phyloP scores from a whole-genome alignment of 176 grass and related monocot genomes.

The Zoysia japonica region DNA sequence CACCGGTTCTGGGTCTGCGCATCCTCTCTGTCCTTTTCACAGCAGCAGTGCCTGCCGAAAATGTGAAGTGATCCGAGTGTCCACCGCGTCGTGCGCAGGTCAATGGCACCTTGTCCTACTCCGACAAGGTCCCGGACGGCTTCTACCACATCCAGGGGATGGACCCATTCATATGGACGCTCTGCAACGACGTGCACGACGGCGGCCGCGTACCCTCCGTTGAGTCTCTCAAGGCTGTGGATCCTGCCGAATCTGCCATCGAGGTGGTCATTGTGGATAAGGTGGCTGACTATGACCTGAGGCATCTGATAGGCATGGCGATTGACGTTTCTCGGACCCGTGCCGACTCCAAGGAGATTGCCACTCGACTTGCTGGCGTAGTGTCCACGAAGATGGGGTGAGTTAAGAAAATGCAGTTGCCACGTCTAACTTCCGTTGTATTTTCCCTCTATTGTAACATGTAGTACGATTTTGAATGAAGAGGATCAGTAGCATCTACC shows the following conservation, averaged over 20 bases:
- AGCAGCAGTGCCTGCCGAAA: conserved; percentile 3
- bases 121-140: conserved; percentile 71
- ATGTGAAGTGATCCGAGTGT: conserved; percentile 14
- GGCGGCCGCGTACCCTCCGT: conserved; percentile 62
- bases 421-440: neutral
- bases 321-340: conserved; percentile 51
- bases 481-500: conserved; percentile 52
- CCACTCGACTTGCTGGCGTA: conserved; percentile 55
- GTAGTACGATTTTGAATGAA: conserved; percentile 44
- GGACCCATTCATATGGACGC: conserved; percentile 81
- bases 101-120: conserved; percentile 74
- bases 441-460: conserved; percentile 16
- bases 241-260: conserved; percentile 53
- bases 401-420: conserved; percentile 24
- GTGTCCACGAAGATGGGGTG: conserved; percentile 80
- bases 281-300: conserved; percentile 58
- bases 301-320: conserved; percentile 48
- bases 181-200: conserved; percentile 67
- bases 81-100: conserved; percentile 45
- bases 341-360: conserved; percentile 50
- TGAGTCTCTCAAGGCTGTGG: conserved; percentile 56
- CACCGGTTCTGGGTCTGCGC: conserved; percentile 80
- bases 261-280: conserved; percentile 63
- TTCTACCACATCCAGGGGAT: conserved; percentile 86
- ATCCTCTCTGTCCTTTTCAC: neutral